Evolutionary conservation across 495 filamentous ascomycete species (phyloP).

Genomic region (Neurospora terricola): DNA sequence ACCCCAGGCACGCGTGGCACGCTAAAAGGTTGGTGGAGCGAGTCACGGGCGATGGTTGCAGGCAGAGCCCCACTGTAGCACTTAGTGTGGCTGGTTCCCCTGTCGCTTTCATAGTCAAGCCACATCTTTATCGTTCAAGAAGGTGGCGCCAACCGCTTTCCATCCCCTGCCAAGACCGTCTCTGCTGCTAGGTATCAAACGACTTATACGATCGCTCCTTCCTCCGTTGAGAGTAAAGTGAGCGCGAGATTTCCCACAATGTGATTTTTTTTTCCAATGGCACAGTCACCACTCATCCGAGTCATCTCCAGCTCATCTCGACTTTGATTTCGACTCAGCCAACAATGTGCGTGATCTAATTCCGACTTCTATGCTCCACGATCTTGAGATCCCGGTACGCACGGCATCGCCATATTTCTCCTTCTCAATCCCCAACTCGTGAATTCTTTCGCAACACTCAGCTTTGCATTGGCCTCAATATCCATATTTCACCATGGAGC

Average conservation of each 20-base stretch:
- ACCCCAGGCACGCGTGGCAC: neutral
- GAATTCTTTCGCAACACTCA: neutral
- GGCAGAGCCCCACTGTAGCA: neutral
- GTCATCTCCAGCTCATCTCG: neutral
- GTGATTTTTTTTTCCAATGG: no score
- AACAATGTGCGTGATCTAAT: neutral
- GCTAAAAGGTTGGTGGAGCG: neutral
- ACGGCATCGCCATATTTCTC: neutral
- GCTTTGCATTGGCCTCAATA: neutral
- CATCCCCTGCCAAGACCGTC: neutral
- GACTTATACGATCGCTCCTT: neutral
- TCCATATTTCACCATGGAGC: constrained; percentile 18
- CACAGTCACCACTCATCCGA: no score
- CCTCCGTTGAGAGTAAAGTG: neutral
- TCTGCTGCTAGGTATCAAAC: neutral
- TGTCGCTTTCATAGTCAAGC: neutral
- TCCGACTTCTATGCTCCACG: neutral
- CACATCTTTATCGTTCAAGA: neutral
- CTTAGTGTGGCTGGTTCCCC: neutral
- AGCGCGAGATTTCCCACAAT: neutral
- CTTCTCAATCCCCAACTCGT: neutral
- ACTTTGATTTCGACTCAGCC: neutral
- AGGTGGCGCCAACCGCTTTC: neutral
- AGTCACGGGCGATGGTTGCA: neutral
- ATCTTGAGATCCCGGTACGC: neutral